These are phyloP conservation scores for Ceratocystis destructans DNA, from an alignment of 2,329 filamentous ascomycete species.

Conservation along the genomic window DNA sequence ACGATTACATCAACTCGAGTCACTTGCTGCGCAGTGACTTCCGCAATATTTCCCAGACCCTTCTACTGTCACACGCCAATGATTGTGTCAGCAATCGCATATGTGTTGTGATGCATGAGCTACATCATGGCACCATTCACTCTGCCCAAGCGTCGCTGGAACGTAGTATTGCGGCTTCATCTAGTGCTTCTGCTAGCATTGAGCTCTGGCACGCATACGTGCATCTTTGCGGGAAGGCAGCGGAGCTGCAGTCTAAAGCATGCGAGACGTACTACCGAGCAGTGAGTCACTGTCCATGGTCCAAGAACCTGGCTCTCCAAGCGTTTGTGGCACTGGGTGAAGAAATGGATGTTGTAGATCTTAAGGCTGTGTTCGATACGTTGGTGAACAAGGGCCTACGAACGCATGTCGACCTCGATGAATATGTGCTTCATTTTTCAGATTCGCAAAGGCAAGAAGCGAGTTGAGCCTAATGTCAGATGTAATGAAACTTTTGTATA, in stretches of 20 bases:
- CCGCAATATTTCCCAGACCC: constrained; percentile 47
- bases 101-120: constrained; percentile 41
- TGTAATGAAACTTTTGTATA: no score
- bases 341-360: constrained; percentile 35
- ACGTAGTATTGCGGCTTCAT: constrained; percentile 33
- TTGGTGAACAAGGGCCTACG: constrained; percentile 38
- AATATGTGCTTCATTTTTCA: constrained; percentile 24
- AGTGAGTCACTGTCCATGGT: constrained; percentile 36
- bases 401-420: constrained; percentile 39
- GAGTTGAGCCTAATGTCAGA: neutral
- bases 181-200: constrained; percentile 26
- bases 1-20: constrained; percentile 58
- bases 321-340: constrained; percentile 34
- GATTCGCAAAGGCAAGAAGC: neutral
- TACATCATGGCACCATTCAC: constrained; percentile 34
- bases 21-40: constrained; percentile 65
- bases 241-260: constrained; percentile 30
- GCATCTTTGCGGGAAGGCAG: constrained; percentile 31
- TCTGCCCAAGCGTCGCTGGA: constrained; percentile 40
- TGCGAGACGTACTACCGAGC: constrained; percentile 38
- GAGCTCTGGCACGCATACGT: constrained; percentile 39
- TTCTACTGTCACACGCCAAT: constrained; percentile 30
- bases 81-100: constrained; percentile 34
- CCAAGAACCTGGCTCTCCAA: constrained; percentile 38
- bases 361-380: constrained; percentile 35